Evolutionary conservation across 192 early-diverging fungal species (phyloP).

Genomic region (Backusella psychrophila): DNA sequence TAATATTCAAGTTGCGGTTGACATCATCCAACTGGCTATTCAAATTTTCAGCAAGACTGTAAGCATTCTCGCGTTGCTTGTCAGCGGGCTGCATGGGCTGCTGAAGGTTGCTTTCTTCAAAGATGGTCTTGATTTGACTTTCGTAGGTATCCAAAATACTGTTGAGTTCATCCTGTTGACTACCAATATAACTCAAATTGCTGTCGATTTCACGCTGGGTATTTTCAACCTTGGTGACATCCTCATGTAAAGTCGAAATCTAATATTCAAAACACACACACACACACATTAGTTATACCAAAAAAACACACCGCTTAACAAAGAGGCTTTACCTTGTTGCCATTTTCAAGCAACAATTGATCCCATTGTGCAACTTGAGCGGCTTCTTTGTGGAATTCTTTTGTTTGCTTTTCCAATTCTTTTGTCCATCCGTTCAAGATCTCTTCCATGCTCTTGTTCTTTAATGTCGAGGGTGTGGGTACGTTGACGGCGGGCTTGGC

Average conservation of each 20-base stretch:
- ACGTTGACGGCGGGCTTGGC: conserved; percentile 38
- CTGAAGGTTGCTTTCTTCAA: conserved; percentile 44
- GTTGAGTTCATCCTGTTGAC: conserved; percentile 81
- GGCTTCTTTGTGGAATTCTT: conserved; percentile 85
- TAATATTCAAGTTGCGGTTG: conserved; percentile 66
- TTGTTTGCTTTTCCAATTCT: conserved; percentile 75
- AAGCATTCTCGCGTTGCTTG: conserved; percentile 83
- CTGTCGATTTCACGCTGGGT: conserved; percentile 81
- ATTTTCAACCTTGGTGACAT: conserved; percentile 69
- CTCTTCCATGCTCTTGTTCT: conserved; percentile 89
- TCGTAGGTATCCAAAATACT: conserved; percentile 82
- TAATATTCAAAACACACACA: conserved; percentile 17
- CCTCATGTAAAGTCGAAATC: conserved; percentile 76
- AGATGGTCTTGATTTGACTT: conserved; percentile 53
- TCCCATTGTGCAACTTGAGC: conserved; percentile 86
- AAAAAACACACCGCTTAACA: too few relatives aligned
- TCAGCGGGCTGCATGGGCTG: conserved; percentile 65
- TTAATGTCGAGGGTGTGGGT: conserved; percentile 57
- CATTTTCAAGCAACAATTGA: conserved; percentile 80
- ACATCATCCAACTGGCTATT: conserved; percentile 89
- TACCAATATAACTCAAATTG: conserved; percentile 83
- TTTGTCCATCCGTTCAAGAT: conserved; percentile 88
- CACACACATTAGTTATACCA: background rate
- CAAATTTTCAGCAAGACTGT: conserved; percentile 81
- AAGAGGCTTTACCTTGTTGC: conserved; percentile 52